phyloP scores from a whole-genome alignment of 345 rosid genomes.

The Firmiana major region DNA sequence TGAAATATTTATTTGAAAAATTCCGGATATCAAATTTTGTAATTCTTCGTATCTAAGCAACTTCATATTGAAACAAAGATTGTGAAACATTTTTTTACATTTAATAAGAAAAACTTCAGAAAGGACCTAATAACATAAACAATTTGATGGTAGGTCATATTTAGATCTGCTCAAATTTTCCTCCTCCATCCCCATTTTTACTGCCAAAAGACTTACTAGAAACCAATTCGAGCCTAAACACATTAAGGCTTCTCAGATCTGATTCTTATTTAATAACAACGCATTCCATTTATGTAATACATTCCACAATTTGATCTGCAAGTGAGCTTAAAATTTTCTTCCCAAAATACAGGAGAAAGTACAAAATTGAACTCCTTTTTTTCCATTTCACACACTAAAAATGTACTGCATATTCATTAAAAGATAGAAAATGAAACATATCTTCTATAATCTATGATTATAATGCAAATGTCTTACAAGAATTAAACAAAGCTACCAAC shows the following conservation, averaged over 20 bases:
- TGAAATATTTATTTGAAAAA: background rate
- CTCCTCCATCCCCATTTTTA: background rate
- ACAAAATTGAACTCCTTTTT: background rate
- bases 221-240: background rate
- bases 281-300: background rate
- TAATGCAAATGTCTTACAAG: background rate
- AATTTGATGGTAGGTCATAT: conserved; percentile 62
- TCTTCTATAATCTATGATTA: background rate
- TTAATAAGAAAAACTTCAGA: background rate
- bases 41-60: background rate
- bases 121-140: background rate
- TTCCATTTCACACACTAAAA: background rate
- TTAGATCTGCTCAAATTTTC: conserved; percentile 13
- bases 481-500: too few relatives aligned
- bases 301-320: background rate
- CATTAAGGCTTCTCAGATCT: background rate
- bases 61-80: background rate
- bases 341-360: background rate
- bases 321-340: background rate
- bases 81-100: background rate
- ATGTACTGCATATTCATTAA: background rate
- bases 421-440: background rate
- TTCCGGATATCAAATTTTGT: background rate
- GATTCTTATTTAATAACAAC: background rate
- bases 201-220: background rate